A percentile compares a stretch with the other conserved stretches of the same genome.
These are phyloP conservation scores for Atractiella rhizophila DNA, from an alignment of 768 basidiomycete genomes.

Conservation along the genomic window DNA sequence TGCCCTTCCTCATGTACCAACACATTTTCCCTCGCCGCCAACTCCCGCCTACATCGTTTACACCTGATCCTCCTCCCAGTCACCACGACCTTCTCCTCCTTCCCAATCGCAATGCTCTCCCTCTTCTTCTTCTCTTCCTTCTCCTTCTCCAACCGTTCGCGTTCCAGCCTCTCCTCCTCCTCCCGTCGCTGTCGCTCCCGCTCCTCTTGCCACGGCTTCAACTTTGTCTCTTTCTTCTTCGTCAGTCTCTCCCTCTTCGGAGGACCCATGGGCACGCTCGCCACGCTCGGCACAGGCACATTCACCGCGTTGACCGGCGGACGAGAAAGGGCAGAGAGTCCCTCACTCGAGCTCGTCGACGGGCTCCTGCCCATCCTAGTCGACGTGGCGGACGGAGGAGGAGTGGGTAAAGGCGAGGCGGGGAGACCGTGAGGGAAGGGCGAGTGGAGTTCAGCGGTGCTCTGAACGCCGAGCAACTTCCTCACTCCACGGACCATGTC, in stretches of 20 bases:
- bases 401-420: neutral
- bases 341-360: no score
- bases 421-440: neutral
- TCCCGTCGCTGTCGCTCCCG: slow-evolving; percentile 1
- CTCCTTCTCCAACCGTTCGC: neutral
- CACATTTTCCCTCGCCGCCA: slow-evolving; percentile 18
- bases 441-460: neutral
- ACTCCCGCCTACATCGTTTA: slow-evolving; percentile 13
- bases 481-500: neutral
- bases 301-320: no score
- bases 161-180: slow-evolving; percentile 1
- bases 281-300: no score
- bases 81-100: slow-evolving; percentile 9
- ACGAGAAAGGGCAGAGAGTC: no score
- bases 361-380: no score
- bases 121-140: slow-evolving; percentile 1
- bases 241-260: slow-evolving; percentile 8
- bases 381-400: neutral
- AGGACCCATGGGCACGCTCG: neutral
- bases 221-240: slow-evolving; percentile 3
- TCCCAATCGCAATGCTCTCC: slow-evolving; percentile 10
- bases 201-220: slow-evolving; percentile 1
- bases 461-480: neutral
- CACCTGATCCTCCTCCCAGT: slow-evolving; percentile 10
- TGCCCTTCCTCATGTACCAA: slow-evolving; percentile 16